Percentiles rank a stretch among this genome's conserved stretches.
phyloP scores from a whole-genome alignment of 192 early-diverging fungal species.

The Obelidium mucronatum region DNA sequence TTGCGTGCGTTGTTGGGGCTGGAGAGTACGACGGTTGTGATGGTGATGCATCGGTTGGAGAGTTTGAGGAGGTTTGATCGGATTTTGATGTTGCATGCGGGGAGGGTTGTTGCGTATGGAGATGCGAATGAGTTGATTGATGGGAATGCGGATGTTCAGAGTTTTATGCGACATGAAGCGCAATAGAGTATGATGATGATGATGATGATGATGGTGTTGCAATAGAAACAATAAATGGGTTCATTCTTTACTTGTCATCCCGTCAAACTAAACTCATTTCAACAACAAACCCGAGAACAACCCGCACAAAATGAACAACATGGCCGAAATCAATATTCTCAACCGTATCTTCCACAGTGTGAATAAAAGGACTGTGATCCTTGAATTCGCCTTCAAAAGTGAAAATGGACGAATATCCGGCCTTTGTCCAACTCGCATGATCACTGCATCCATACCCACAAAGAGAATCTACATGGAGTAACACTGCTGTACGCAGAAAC shows the following conservation, averaged over 20 bases:
- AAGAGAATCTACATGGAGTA: constrained; percentile 61
- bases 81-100: constrained; percentile 22
- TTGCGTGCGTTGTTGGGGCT: constrained; percentile 10
- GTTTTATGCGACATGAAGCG: constrained; percentile 4
- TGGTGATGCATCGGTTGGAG: constrained; percentile 35
- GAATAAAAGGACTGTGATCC: constrained; percentile 67
- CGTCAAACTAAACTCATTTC: constrained; percentile 37
- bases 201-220: no score
- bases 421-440: constrained; percentile 86
- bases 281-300: constrained; percentile 37
- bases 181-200: no score
- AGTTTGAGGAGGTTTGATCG: constrained; percentile 15
- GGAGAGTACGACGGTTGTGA: not conserved
- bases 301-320: constrained; percentile 72
- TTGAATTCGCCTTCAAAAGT: constrained; percentile 51
- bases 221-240: no score
- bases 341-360: constrained; percentile 76
- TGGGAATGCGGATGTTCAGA: constrained; percentile 11
- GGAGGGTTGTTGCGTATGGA: constrained; percentile 13
- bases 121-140: constrained; percentile 25
- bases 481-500: constrained; percentile 69
- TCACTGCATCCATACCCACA: constrained; percentile 90
- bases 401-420: constrained; percentile 84
- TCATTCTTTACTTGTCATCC: no score
- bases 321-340: constrained; percentile 82